Base-by-base conservation (phyloP, 2,329 filamentous ascomycete species). In the Aspergillus sp. region DNA sequence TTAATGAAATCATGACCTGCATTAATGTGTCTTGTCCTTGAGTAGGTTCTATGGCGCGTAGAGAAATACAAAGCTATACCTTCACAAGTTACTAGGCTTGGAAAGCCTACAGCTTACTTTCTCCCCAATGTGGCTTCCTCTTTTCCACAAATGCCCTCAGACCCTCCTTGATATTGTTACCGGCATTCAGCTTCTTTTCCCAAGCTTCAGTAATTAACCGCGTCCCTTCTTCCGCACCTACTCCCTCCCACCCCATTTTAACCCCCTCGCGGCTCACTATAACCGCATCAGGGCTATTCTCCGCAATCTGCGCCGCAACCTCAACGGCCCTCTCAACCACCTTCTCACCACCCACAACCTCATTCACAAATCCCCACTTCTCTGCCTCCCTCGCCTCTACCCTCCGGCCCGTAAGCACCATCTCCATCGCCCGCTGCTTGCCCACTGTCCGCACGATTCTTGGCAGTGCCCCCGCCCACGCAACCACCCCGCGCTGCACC, bases 141-240 rank as follows among this genome's bases (percentile, higher is more conserved):
- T 87, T 91, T 80, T 92, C 89, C 17, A 90, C 87, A 77, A 93
- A 93, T 59, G 89, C 90, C 74, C 72, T 78, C 19, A 93, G 79
- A 0, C 90, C 90, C 75, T 93, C 90, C 55, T 82, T 83, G 74
- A 91, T 86, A 73, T 93, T 93, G 64, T 89, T 87, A 0, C 85
- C 88, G 2, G 78, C 81, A 61, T 87, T 79, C 56, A 93, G 79
- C 58, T 78, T 78, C 54, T 77, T 77, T 66, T 84, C 87, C 78
- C 87, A 83, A 2, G 81, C 81, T 54, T 84, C 80, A 15, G 81
- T 78, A 55, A 90, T 70, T 62, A 84, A 68, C 59, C 77, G 77
- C 37, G 86, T 90, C 9, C 77, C 88, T 60, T 84, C 81, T 70
- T 87, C 84, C 0, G 87, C 88, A 11, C 87, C 84, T 19, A 87